phyloP scores from a whole-genome alignment of 108 stramenopile species.

The Fragilariopsis cylindrus region DNA sequence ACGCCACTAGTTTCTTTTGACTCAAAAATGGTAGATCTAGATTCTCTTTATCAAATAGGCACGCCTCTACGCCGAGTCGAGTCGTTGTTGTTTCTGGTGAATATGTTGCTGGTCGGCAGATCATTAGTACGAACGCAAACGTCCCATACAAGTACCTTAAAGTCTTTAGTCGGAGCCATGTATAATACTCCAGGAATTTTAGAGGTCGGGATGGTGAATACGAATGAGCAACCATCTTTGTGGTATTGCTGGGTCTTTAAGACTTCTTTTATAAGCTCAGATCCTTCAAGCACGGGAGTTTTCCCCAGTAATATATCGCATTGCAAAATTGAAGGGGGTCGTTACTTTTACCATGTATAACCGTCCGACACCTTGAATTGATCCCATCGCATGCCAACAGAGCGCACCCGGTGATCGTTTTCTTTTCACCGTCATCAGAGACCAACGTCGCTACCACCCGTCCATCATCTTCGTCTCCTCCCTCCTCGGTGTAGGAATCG shows the following conservation, averaged over 20 bases:
- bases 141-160: too few relatives aligned
- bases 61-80: conserved; percentile 19
- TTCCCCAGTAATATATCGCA: conserved; percentile 29
- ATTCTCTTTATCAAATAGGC: background rate
- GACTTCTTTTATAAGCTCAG: conserved; percentile 6
- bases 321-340: conserved; percentile 30
- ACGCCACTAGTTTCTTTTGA: conserved; percentile 9
- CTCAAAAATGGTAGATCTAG: background rate
- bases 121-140: too few relatives aligned
- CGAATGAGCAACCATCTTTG: too few relatives aligned
- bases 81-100: too few relatives aligned
- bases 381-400: conserved; percentile 43
- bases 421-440: background rate
- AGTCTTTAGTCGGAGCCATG: too few relatives aligned
- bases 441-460: conserved; percentile 47
- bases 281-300: conserved; percentile 9
- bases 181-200: too few relatives aligned
- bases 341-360: conserved; percentile 12
- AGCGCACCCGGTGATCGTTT: conserved; percentile 14
- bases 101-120: too few relatives aligned
- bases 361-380: conserved; percentile 10
- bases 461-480: conserved; percentile 15
- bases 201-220: too few relatives aligned
- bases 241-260: too few relatives aligned
- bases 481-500: conserved; percentile 31